These are phyloP conservation scores for Aspergillus sergii DNA, from an alignment of 2,329 filamentous ascomycete genomes.

Conservation along the genomic window DNA sequence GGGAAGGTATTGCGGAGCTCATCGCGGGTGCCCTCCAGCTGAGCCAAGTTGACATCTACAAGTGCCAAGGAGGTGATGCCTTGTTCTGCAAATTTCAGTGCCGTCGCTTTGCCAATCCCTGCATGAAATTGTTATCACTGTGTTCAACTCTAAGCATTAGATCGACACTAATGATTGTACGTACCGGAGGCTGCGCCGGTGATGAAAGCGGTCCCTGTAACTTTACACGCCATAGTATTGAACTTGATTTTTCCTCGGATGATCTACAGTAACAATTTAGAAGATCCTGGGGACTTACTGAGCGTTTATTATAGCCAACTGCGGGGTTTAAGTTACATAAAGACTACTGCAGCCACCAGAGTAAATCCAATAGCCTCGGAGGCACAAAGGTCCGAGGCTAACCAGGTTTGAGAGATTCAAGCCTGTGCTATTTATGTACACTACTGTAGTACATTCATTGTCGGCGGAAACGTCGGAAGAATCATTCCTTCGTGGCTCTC, in stretches of 20 bases:
- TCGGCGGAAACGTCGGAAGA: too few species aligned
- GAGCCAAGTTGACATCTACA: conserved; percentile 50
- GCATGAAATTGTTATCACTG: neutral
- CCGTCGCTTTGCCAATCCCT: conserved; percentile 59
- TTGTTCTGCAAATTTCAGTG: conserved; percentile 50
- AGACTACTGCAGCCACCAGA: neutral
- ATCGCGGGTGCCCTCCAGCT: conserved; percentile 34
- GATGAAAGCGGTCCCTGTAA: conserved; percentile 32
- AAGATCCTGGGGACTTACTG: neutral
- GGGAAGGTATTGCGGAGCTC: conserved; percentile 43
- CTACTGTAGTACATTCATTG: neutral
- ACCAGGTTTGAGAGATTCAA: neutral
- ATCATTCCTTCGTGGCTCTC: too few species aligned
- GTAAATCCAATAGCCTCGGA: neutral
- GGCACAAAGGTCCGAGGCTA: neutral
- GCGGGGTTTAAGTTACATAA: neutral
- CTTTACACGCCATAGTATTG: conserved; percentile 16
- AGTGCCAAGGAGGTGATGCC: conserved; percentile 54
- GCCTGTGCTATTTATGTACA: neutral
- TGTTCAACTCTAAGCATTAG: neutral
- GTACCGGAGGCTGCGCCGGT: conserved; percentile 29
- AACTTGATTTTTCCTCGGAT: neutral
- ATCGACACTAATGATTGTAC: neutral
- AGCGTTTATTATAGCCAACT: neutral
- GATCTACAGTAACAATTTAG: neutral